Percentiles rank a stretch among this genome's conserved stretches.
Conservation (phyloP, 148 eudicot species). For the Vaccinium corymbosum region DNA sequence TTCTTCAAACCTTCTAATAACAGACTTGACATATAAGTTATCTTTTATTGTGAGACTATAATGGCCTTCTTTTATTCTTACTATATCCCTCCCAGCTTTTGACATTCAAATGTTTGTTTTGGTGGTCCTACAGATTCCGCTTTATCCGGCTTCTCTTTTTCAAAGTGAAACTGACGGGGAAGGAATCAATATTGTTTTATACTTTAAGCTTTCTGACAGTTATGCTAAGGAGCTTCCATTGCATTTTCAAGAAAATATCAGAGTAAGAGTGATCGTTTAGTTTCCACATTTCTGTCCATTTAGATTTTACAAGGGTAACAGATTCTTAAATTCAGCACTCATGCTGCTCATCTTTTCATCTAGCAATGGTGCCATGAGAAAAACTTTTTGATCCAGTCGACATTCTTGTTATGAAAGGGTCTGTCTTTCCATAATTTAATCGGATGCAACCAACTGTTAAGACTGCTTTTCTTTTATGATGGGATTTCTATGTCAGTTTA, state of each 20-base stretch:
- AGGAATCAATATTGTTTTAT: constrained; percentile 81
- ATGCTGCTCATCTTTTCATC: background rate
- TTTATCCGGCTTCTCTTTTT: constrained; percentile 77
- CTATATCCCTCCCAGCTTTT: background rate
- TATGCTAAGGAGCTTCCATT: constrained; percentile 72
- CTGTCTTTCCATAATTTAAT: background rate
- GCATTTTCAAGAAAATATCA: constrained; percentile 68
- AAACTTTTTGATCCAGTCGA: background rate
- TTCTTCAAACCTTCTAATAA: background rate
- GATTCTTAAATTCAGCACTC: constrained; percentile 1
- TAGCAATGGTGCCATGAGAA: constrained; percentile 3
- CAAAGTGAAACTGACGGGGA: constrained; percentile 86
- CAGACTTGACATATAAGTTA: background rate
- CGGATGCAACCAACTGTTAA: background rate
- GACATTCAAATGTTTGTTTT: constrained; percentile 9
- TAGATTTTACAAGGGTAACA: background rate
- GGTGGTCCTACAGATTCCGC: constrained; percentile 57
- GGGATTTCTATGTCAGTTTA: background rate
- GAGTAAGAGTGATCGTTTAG: constrained; percentile 41
- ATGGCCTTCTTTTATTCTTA: background rate
- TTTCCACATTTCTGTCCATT: background rate
- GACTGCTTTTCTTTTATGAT: constrained; percentile 9
- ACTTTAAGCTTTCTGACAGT: constrained; percentile 73
- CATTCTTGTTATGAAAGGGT: background rate
- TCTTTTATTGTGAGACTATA: background rate